Conservation (phyloP, 2,329 filamentous ascomycete genomes). For the Cladosporium velox region DNA sequence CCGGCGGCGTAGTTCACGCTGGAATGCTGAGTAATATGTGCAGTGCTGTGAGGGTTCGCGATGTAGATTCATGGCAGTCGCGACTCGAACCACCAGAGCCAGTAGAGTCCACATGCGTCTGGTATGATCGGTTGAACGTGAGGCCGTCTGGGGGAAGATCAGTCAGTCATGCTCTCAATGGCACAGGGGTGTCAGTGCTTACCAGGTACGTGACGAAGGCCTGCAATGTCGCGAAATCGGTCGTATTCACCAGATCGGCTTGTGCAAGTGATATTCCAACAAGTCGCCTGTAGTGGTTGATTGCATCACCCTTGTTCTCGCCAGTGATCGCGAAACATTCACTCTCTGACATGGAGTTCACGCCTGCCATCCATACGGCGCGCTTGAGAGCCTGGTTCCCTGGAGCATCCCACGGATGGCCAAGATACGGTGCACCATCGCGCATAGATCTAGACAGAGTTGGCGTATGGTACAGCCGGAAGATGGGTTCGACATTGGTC, state of each 20-base stretch:
- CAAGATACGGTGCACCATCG: slow-evolving; percentile 30
- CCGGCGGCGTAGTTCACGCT: slow-evolving; percentile 36
- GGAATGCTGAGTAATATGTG: slow-evolving; percentile 28
- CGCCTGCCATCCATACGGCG: slow-evolving; percentile 36
- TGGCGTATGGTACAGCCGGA: slow-evolving; percentile 35
- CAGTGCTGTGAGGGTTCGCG: slow-evolving; percentile 28
- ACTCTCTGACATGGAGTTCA: slow-evolving; percentile 35
- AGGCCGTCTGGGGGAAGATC: slow-evolving; percentile 24
- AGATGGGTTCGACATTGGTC: slow-evolving; percentile 34
- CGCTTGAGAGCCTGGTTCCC: slow-evolving; percentile 34
- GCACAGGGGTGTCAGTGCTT: slow-evolving; percentile 4
- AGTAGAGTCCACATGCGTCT: slow-evolving; percentile 37
- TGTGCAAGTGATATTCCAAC: slow-evolving; percentile 37
- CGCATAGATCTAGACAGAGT: slow-evolving; percentile 31
- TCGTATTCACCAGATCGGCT: slow-evolving; percentile 36
- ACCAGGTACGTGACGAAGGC: slow-evolving; percentile 34
- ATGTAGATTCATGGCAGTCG: slow-evolving; percentile 36
- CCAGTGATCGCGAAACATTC: slow-evolving; percentile 31
- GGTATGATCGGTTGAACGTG: slow-evolving; percentile 31
- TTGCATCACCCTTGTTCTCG: slow-evolving; percentile 26
- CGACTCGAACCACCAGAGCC: slow-evolving; percentile 36
- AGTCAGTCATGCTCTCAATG: slow-evolving; percentile 3
- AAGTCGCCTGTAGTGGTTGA: slow-evolving; percentile 29
- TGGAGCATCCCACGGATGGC: slow-evolving; percentile 27
- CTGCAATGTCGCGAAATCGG: slow-evolving; percentile 36